Percentiles rank a stretch among this genome's conserved stretches.
These are phyloP conservation scores for Sphagnum tenellum DNA, from an alignment of 225 moss, liverwort and hornwort genomes.

Conservation along the genomic window DNA sequence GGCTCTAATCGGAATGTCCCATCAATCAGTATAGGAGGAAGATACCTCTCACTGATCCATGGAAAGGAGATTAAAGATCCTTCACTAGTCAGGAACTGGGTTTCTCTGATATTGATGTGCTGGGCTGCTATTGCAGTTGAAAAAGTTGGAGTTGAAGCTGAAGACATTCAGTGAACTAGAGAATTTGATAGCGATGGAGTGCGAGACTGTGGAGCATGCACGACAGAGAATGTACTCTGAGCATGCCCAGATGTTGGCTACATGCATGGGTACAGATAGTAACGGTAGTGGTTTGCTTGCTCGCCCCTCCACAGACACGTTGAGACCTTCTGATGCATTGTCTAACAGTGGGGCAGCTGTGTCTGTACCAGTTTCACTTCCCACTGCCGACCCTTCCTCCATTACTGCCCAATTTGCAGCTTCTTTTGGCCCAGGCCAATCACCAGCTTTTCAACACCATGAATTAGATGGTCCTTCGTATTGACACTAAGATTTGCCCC, in stretches of 20 bases:
- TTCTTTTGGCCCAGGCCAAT: constrained; percentile 22
- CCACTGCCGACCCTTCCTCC: constrained; percentile 19
- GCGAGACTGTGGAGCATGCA: constrained; percentile 71
- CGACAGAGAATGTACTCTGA: constrained; percentile 60
- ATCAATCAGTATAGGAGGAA: too few relatives aligned
- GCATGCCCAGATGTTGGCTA: constrained; percentile 57
- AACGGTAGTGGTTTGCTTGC: constrained; percentile 16
- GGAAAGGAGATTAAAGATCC: too few relatives aligned
- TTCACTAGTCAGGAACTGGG: too few relatives aligned
- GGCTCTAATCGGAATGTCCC: too few relatives aligned
- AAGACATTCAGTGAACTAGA: constrained; percentile 77
- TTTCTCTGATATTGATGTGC: too few relatives aligned
- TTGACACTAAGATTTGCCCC: too few relatives aligned
- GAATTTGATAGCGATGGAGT: constrained; percentile 59
- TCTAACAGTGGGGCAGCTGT: constrained; percentile 17
- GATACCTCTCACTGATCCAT: too few relatives aligned
- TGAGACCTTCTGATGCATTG: constrained; percentile 21
- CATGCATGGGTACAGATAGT: constrained; percentile 47
- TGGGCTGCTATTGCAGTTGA: constrained; percentile 32
- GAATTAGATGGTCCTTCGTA: background rate
- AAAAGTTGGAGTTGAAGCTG: constrained; percentile 86
- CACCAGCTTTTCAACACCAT: constrained; percentile 40
- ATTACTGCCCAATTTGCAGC: constrained; percentile 25
- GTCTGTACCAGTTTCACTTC: constrained; percentile 15
- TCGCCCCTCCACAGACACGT: constrained; percentile 19